A percentile compares a stretch with the other conserved stretches of the same genome.
phyloP scores from a whole-genome alignment of 768 basidiomycete genomes.

The Boletus fagicola region DNA sequence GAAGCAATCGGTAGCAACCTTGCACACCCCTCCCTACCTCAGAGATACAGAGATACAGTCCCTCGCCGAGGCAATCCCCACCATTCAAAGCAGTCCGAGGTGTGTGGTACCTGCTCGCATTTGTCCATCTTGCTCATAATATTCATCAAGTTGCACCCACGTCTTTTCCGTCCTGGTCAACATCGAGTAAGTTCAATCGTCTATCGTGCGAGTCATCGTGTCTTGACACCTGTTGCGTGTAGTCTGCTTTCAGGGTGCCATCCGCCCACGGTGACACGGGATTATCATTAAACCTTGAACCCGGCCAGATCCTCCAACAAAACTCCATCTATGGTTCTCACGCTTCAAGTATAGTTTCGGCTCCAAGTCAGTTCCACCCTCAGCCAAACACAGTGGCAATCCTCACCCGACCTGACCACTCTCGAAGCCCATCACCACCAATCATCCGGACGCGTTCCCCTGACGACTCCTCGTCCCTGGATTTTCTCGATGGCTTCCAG shows the following conservation, averaged over 20 bases:
- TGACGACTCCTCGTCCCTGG: not conserved
- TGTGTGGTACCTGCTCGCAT: slow-evolving; percentile 16
- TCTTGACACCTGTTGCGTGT: slow-evolving; percentile 11
- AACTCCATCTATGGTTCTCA: slow-evolving; percentile 15
- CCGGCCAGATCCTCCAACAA: slow-evolving; percentile 58
- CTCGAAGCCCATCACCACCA: slow-evolving; percentile 16
- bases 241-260: slow-evolving; percentile 12
- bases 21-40: slow-evolving; percentile 10
- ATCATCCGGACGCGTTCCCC: not conserved
- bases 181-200: slow-evolving; percentile 19
- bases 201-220: not conserved
- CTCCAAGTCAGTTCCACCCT: slow-evolving; percentile 4
- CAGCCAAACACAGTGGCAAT: slow-evolving; percentile 1
- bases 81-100: slow-evolving; percentile 16
- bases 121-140: slow-evolving; percentile 7
- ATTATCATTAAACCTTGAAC: slow-evolving; percentile 50
- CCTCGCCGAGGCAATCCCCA: slow-evolving; percentile 1
- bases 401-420: slow-evolving; percentile 6
- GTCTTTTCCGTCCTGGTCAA: slow-evolving; percentile 8
- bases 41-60: not conserved
- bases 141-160: slow-evolving; percentile 14
- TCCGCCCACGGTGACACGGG: slow-evolving; percentile 20
- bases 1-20: slow-evolving; percentile 49
- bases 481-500: not conserved
- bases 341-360: not conserved